These are phyloP conservation scores for Pseudofabraea citricarpa DNA, from an alignment of 2,329 filamentous ascomycete species.

Conservation along the genomic window DNA sequence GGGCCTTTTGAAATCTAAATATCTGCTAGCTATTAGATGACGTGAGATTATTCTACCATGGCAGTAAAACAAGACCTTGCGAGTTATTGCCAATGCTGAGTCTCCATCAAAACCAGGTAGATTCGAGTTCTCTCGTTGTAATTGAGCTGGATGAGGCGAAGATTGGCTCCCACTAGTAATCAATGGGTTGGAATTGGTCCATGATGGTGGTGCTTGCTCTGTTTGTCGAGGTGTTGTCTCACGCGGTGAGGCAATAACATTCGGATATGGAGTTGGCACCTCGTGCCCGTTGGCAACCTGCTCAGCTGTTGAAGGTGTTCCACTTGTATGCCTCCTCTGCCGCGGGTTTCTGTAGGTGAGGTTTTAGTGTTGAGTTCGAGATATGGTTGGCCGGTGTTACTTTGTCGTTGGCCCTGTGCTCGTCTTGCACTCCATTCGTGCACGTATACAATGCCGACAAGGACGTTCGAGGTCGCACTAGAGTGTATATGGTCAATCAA, in stretches of 20 bases:
- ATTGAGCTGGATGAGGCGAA: not conserved
- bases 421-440: not conserved
- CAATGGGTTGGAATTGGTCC: not conserved
- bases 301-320: not conserved
- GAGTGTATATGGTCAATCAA: not conserved
- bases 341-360: not conserved
- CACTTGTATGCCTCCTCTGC: not conserved
- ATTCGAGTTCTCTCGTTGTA: constrained; percentile 2
- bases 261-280: not conserved
- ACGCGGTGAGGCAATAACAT: not conserved
- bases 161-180: not conserved
- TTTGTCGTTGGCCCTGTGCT: not conserved
- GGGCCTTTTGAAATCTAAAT: constrained; percentile 23
- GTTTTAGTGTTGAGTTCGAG: not conserved
- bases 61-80: constrained; percentile 12
- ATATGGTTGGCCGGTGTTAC: not conserved
- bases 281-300: not conserved
- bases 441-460: not conserved
- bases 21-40: constrained; percentile 13
- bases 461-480: constrained; percentile 26
- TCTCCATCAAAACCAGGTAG: constrained; percentile 22
- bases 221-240: constrained; percentile 7
- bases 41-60: not conserved
- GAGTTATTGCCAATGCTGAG: constrained; percentile 31
- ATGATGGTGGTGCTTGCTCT: constrained; percentile 25